These are phyloP conservation scores for Oehlia diaphana DNA, from an alignment of 192 early-diverging fungal species.

Conservation along the genomic window DNA sequence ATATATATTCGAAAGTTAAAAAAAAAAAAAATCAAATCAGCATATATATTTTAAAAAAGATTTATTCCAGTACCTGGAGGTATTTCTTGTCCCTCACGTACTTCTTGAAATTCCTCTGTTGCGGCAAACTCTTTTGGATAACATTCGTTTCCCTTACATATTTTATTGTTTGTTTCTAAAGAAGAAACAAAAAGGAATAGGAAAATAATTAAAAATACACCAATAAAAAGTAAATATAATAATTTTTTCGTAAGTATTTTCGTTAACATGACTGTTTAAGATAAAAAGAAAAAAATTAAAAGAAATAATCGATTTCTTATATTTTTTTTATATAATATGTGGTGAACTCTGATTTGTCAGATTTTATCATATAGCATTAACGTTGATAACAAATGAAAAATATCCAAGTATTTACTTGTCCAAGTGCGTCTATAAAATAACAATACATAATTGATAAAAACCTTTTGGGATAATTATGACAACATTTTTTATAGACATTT, in stretches of 20 bases:
- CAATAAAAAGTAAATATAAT: background rate
- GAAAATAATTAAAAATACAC: background rate
- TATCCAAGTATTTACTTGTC: too few relatives aligned
- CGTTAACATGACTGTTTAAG: too few relatives aligned
- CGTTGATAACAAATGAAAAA: background rate
- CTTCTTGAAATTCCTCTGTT: conserved; percentile 57
- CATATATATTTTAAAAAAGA: background rate
- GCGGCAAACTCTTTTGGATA: conserved; percentile 60
- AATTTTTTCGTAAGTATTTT: background rate
- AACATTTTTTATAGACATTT: too few relatives aligned
- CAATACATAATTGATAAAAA: too few relatives aligned
- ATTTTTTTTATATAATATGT: background rate
- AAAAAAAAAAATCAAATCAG: background rate
- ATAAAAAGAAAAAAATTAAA: background rate
- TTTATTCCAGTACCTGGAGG: conserved; percentile 42
- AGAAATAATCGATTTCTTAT: background rate
- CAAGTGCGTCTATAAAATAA: too few relatives aligned
- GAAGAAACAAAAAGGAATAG: background rate
- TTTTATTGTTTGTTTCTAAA: background rate
- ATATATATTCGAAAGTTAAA: background rate
- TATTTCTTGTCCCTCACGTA: conserved; percentile 61
- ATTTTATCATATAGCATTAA: background rate
- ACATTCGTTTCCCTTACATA: conserved; percentile 41
- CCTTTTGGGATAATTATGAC: too few relatives aligned
- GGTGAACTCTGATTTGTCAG: background rate